These are phyloP conservation scores for Puya raimondii DNA, from an alignment of 176 grass and related monocot genomes.

Conservation along the genomic window DNA sequence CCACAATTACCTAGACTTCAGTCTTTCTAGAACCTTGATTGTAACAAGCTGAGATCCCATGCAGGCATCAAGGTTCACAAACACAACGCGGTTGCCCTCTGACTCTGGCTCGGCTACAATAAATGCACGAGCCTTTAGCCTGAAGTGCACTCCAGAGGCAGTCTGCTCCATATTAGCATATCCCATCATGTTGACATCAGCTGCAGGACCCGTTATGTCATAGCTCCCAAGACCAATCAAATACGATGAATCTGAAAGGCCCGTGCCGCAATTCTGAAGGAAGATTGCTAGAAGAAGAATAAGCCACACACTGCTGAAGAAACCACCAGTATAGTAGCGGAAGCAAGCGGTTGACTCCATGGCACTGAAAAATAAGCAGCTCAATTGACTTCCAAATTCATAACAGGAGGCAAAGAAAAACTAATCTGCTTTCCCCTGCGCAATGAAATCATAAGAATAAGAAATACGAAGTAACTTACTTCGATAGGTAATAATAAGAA, in stretches of 20 bases:
- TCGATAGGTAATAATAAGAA: too few species aligned
- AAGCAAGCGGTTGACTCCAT: conserved; percentile 45
- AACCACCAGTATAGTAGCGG: conserved; percentile 7
- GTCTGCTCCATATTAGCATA: conserved; percentile 89
- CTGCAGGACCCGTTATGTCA: conserved; percentile 93
- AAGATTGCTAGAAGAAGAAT: conserved; percentile 47
- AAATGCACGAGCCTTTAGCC: conserved; percentile 85
- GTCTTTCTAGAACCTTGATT: conserved; percentile 85
- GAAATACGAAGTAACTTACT: neutral
- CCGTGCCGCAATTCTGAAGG: conserved; percentile 32
- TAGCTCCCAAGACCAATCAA: conserved; percentile 80
- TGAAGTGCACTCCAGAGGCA: conserved; percentile 85
- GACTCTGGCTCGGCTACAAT: conserved; percentile 87
- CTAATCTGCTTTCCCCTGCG: neutral
- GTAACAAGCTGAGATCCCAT: conserved; percentile 94
- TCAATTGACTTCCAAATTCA: neutral
- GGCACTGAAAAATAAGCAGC: conserved; percentile 17
- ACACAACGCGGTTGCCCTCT: conserved; percentile 63
- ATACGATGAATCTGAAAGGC: conserved; percentile 54
- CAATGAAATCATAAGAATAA: neutral
- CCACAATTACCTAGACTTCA: conserved; percentile 60
- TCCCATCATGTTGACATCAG: conserved; percentile 99
- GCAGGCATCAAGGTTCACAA: conserved; percentile 99
- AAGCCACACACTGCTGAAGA: conserved; percentile 21
- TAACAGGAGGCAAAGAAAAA: neutral